Percentiles rank a stretch among this genome's conserved stretches.
These are phyloP conservation scores for Stachybotrys elegans DNA, from an alignment of 2,329 filamentous ascomycete species.

Conservation along the genomic window DNA sequence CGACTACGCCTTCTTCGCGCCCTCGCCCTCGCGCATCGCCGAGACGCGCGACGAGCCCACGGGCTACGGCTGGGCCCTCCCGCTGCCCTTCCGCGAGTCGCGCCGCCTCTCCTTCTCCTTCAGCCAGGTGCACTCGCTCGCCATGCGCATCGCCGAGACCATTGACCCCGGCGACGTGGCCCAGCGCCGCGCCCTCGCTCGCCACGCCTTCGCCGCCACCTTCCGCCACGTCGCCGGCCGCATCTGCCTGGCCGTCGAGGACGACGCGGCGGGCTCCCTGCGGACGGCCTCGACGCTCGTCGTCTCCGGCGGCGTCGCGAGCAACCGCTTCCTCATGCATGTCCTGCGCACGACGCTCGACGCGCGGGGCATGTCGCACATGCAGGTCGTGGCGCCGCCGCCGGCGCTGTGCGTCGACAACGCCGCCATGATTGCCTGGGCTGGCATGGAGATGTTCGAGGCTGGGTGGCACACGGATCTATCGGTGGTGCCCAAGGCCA, in stretches of 20 bases:
- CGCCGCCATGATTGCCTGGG: constrained; percentile 96
- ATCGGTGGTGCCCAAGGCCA: constrained; percentile 53
- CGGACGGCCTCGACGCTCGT: constrained; percentile 59
- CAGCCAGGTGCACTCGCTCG: constrained; percentile 57
- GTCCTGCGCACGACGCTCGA: constrained; percentile 56
- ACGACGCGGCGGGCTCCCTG: constrained; percentile 16
- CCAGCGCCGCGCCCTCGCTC: constrained; percentile 66
- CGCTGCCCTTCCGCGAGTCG: constrained; percentile 58
- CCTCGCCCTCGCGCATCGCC: constrained; percentile 52
- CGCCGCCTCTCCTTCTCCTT: constrained; percentile 67
- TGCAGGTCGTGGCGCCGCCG: constrained; percentile 71
- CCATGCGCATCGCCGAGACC: constrained; percentile 35
- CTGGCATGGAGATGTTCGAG: constrained; percentile 86
- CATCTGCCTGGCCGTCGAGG: constrained; percentile 60
- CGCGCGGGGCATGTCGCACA: constrained; percentile 56
- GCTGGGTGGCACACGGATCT: constrained; percentile 65
- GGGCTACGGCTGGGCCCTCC: constrained; percentile 57
- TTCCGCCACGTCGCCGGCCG: constrained; percentile 85
- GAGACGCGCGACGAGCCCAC: constrained; percentile 44
- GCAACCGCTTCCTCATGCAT: constrained; percentile 72
- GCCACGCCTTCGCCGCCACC: constrained; percentile 68
- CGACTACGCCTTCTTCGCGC: constrained; percentile 45
- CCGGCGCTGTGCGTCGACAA: constrained; percentile 83
- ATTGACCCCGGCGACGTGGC: constrained; percentile 33
- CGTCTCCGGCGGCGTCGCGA: constrained; percentile 84